Percentiles rank a stretch among this genome's conserved stretches.
phyloP scores from a whole-genome alignment of 768 basidiomycete genomes.

The Serendipita indica region DNA sequence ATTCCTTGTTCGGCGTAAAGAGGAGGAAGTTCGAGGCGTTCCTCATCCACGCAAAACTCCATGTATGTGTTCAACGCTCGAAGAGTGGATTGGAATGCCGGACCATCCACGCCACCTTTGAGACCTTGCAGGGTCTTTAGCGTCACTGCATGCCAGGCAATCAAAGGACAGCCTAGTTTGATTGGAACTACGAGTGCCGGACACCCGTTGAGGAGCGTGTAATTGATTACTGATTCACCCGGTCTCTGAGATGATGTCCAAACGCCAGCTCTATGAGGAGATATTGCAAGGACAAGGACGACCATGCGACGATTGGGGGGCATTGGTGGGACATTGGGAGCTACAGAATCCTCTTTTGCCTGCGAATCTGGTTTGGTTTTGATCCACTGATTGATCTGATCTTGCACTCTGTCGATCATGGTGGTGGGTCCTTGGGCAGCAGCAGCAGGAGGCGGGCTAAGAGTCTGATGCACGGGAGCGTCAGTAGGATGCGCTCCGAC shows the following conservation, averaged over 20 bases:
- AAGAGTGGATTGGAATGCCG: slow-evolving; percentile 38
- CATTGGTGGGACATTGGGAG: slow-evolving; percentile 3
- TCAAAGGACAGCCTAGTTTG: slow-evolving; percentile 43
- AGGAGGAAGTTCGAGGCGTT: slow-evolving; percentile 27
- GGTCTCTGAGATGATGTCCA: slow-evolving; percentile 48
- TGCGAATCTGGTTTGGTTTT: not conserved
- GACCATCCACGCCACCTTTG: slow-evolving; percentile 21
- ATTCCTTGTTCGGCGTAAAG: slow-evolving; percentile 10
- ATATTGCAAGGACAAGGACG: slow-evolving; percentile 40
- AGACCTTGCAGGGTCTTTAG: not conserved
- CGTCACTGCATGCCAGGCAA: slow-evolving; percentile 49
- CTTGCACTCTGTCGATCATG: slow-evolving; percentile 1
- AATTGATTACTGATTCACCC: slow-evolving; percentile 46
- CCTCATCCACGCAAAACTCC: slow-evolving; percentile 50
- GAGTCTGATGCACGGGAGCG: not conserved
- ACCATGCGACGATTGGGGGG: slow-evolving; percentile 38
- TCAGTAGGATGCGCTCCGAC: not conserved
- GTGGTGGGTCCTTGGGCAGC: not conserved
- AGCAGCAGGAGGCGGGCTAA: not conserved
- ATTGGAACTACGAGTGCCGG: slow-evolving; percentile 45
- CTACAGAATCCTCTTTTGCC: slow-evolving; percentile 1
- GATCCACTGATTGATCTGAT: not conserved
- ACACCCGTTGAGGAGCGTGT: slow-evolving; percentile 45
- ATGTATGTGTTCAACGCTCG: slow-evolving; percentile 42
- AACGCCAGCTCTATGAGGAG: slow-evolving; percentile 38